A percentile compares a stretch with the other conserved stretches of the same genome.
phyloP scores from a whole-genome alignment of 371 early-diverging fungal genomes.

The Mortierella sp. region DNA sequence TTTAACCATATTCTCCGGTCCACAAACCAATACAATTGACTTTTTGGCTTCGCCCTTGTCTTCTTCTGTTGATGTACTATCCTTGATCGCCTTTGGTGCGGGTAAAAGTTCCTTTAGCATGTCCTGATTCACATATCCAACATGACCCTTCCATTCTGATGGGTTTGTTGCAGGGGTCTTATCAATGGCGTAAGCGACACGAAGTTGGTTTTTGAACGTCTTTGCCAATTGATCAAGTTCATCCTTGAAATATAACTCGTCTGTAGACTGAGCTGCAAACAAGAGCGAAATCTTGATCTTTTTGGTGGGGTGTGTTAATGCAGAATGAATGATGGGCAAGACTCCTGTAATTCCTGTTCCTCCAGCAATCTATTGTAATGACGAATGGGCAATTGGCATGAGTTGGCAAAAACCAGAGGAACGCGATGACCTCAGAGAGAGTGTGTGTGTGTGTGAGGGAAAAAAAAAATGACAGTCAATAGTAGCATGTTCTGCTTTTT shows the following conservation, averaged over 20 bases:
- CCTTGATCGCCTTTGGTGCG: constrained; percentile 10
- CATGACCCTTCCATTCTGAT: constrained; percentile 31
- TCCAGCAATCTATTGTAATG: constrained; percentile 43
- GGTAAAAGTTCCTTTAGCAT: constrained; percentile 42
- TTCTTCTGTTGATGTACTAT: background rate
- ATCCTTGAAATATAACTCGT: constrained; percentile 54
- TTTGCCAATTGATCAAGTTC: constrained; percentile 48
- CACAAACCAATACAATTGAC: constrained; percentile 52
- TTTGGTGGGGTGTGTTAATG: constrained; percentile 31
- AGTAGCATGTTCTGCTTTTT: too few relatives aligned
- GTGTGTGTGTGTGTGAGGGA: too few relatives aligned
- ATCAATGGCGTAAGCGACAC: constrained; percentile 45
- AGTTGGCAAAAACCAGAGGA: background rate
- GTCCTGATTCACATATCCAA: constrained; percentile 35
- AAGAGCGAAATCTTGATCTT: constrained; percentile 45
- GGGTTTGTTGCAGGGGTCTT: constrained; percentile 1
- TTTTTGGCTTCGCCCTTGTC: background rate
- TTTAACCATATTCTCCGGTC: constrained; percentile 52
- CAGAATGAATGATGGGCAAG: constrained; percentile 51
- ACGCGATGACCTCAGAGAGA: too few relatives aligned
- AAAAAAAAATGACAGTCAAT: background rate
- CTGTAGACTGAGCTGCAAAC: constrained; percentile 45
- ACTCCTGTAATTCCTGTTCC: constrained; percentile 55
- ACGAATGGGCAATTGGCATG: background rate
- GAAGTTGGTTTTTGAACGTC: constrained; percentile 26